These are phyloP conservation scores for Cladophialophora carrionii DNA, from an alignment of 2,329 filamentous ascomycete species.

Conservation along the genomic window DNA sequence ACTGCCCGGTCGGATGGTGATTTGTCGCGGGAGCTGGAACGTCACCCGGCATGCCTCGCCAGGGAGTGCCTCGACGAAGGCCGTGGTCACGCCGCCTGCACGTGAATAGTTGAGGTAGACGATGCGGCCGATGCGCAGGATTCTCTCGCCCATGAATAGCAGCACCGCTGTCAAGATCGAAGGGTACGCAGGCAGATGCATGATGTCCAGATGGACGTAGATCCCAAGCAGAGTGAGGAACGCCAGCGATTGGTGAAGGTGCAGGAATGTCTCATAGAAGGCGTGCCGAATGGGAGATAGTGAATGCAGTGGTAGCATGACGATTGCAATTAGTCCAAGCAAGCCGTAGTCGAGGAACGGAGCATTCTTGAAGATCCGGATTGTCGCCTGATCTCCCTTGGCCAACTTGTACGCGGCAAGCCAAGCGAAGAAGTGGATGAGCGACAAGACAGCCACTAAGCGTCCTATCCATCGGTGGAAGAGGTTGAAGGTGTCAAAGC, in stretches of 20 bases:
- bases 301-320: conserved; percentile 50
- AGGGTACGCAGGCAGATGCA: conserved; percentile 48
- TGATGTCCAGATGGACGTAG: conserved; percentile 50
- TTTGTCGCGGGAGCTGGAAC: conserved; percentile 60
- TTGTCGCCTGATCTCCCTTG: conserved; percentile 59
- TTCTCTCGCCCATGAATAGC: conserved; percentile 50
- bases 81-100: conserved; percentile 53
- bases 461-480: conserved; percentile 82
- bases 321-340: conserved; percentile 49
- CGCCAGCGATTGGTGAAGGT: conserved; percentile 52
- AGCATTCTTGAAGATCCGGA: conserved; percentile 42
- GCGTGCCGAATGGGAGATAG: conserved; percentile 51
- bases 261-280: conserved; percentile 54
- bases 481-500: conserved; percentile 95
- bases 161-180: conserved; percentile 46
- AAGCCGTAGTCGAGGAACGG: conserved; percentile 52
- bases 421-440: conserved; percentile 77
- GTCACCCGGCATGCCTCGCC: conserved; percentile 65
- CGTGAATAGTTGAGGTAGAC: conserved; percentile 57
- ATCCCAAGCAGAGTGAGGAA: conserved; percentile 50
- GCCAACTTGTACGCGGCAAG: conserved; percentile 70
- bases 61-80: conserved; percentile 62
- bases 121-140: conserved; percentile 54
- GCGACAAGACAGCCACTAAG: conserved; percentile 69
- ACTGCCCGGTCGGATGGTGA: conserved; percentile 59